These are phyloP conservation scores for Colletotrichum somersetense DNA, from an alignment of 2,329 filamentous ascomycete species.

Conservation along the genomic window DNA sequence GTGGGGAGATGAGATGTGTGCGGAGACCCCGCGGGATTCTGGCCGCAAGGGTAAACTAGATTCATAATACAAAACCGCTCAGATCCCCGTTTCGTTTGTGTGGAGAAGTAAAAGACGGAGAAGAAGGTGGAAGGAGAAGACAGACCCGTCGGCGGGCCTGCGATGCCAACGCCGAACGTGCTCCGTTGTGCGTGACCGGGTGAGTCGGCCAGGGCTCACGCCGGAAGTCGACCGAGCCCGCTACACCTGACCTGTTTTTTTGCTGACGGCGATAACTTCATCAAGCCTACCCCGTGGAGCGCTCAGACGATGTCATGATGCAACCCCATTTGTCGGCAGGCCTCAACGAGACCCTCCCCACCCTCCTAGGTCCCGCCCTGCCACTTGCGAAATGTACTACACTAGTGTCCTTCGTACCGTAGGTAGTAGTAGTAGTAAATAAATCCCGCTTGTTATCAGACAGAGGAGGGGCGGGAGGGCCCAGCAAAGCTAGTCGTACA, in stretches of 20 bases:
- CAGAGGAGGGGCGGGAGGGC: background rate
- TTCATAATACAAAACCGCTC: constrained; percentile 35
- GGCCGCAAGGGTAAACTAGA: constrained; percentile 26
- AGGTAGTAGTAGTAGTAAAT: too few relatives aligned
- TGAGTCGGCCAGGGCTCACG: constrained; percentile 39
- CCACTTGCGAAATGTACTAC: background rate
- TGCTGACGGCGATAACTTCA: constrained; percentile 30
- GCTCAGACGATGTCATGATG: constrained; percentile 20
- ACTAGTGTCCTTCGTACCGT: too few relatives aligned
- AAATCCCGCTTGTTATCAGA: too few relatives aligned
- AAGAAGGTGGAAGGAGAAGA: constrained; percentile 17
- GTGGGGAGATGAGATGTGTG: constrained; percentile 34
- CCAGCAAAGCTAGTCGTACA: constrained; percentile 11
- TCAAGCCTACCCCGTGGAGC: constrained; percentile 25
- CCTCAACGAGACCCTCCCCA: constrained; percentile 19
- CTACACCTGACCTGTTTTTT: constrained; percentile 21
- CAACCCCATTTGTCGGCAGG: constrained; percentile 25
- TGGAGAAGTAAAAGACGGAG: constrained; percentile 40
- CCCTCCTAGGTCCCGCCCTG: constrained; percentile 32
- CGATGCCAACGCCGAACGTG: constrained; percentile 36
- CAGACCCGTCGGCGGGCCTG: constrained; percentile 6
- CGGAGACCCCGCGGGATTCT: constrained; percentile 42
- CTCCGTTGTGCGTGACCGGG: constrained; percentile 28
- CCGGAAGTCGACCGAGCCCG: constrained; percentile 40
- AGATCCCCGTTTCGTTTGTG: constrained; percentile 31